These are phyloP conservation scores for Pythium graminicola DNA, from an alignment of 352 stramenopile genomes.

Conservation along the genomic window DNA sequence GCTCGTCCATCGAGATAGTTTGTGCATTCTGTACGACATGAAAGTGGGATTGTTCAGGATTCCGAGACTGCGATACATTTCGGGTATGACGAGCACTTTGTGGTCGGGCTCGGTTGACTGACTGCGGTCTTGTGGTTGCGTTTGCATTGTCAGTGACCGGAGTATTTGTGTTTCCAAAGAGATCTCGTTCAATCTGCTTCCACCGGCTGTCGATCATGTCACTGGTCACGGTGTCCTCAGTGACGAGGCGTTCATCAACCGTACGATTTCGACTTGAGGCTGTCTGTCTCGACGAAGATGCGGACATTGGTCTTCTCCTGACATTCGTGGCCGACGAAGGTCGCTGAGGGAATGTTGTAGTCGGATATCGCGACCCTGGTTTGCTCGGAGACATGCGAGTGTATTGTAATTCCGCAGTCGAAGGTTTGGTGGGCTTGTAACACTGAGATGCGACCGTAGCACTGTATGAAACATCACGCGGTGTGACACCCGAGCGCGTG, in stretches of 20 bases:
- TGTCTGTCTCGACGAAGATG: constrained; percentile 8
- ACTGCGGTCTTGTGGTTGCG: background rate
- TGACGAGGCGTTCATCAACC: too few species aligned
- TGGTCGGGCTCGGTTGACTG: constrained; percentile 22
- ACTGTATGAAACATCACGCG: constrained; percentile 45
- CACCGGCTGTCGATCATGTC: constrained; percentile 13
- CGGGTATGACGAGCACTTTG: constrained; percentile 30
- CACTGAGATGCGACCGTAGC: constrained; percentile 53
- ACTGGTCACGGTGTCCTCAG: background rate
- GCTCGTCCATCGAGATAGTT: background rate
- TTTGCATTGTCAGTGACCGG: background rate
- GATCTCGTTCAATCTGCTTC: constrained; percentile 17
- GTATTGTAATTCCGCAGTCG: constrained; percentile 33
- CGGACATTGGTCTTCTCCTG: constrained; percentile 14
- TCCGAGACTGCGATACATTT: background rate
- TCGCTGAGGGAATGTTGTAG: background rate
- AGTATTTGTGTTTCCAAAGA: constrained; percentile 3
- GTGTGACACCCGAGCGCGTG: too few species aligned
- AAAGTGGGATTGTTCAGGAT: background rate
- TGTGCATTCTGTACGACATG: background rate
- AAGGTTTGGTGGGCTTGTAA: constrained; percentile 50
- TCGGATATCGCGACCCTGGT: background rate
- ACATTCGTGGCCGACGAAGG: constrained; percentile 9
- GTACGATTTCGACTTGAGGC: background rate
- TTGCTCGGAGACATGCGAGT: background rate